Conservation (phyloP, 495 filamentous ascomycete genomes). For the Annulohypoxylon maeteangense region DNA sequence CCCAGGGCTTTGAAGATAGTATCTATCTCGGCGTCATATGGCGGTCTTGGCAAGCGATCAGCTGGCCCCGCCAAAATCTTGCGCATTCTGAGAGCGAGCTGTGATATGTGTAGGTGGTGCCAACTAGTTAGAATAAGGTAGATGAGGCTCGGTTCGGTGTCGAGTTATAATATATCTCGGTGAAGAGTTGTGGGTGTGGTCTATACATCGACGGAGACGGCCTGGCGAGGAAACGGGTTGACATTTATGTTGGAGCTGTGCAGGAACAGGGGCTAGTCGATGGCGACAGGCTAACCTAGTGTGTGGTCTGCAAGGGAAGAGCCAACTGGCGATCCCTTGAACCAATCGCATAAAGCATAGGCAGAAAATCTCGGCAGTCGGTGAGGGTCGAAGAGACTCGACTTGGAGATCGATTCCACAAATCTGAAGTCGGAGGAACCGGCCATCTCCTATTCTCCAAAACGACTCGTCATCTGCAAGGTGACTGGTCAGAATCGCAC, state of each 20-base stretch:
- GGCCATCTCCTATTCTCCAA: slow-evolving; percentile 35
- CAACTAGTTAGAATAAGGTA: slow-evolving; percentile 8
- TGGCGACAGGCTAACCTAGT: slow-evolving; percentile 43
- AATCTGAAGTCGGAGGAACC: slow-evolving; percentile 29
- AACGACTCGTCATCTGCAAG: slow-evolving; percentile 39
- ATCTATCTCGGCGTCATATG: slow-evolving; percentile 47
- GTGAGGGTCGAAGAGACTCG: slow-evolving; percentile 37
- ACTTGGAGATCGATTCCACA: slow-evolving; percentile 37
- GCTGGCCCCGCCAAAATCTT: slow-evolving; percentile 46
- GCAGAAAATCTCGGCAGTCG: slow-evolving; percentile 39
- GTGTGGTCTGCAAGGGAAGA: slow-evolving; percentile 39
- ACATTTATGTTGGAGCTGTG: slow-evolving; percentile 39
- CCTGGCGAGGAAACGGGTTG: slow-evolving; percentile 27
- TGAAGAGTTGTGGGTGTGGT: not conserved
- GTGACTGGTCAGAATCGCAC: slow-evolving; percentile 33
- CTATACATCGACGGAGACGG: slow-evolving; percentile 10
- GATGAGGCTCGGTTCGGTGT: slow-evolving; percentile 13
- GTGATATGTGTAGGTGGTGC: not conserved
- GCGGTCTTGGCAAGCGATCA: slow-evolving; percentile 47
- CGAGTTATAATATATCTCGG: slow-evolving; percentile 4
- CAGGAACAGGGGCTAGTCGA: slow-evolving; percentile 39
- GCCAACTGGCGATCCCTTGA: slow-evolving; percentile 33
- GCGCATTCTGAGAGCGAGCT: slow-evolving; percentile 35
- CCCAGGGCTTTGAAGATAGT: slow-evolving; percentile 41
- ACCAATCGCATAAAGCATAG: slow-evolving; percentile 39